Evolutionary conservation across 2,329 filamentous ascomycete genomes (phyloP), one percentile per base, ranked within the genome.

Genomic region (Ambrosiella beaveri): DNA sequence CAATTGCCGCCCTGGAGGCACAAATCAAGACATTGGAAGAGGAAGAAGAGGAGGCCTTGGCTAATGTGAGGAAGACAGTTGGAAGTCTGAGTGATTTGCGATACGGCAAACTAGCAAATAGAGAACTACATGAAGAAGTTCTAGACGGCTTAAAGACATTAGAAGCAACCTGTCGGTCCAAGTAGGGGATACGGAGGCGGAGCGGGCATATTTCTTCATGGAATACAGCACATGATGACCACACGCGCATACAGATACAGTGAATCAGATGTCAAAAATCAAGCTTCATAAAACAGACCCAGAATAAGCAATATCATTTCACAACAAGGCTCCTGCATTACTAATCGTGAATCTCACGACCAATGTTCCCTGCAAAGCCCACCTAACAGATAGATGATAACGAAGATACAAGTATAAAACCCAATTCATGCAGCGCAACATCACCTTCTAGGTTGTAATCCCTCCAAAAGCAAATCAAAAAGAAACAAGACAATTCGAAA

Each of bases 41-140:
- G 39, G 84, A 91, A 63, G 80, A 85, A 57, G 73, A 75, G 0
- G 67, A 68, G 1, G 71, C 88, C 2, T 68, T 85, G 5, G 73
- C 76, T 3, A 77, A 80, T 9, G 76, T 93, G 56, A 76, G 76
- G 62, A 75, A 80, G 58, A 83, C 77, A 0, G 77, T 93, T 13
- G 84, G 84, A 38, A 80, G 79, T 53, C 72, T 95, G 67, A 94
- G 88, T 68, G 87, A 94, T 69, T 74, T 95, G 58, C 81, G 86
- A 51, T 91, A 93, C 65, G 88, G 89, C 41, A 82, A 82, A 58
- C 77, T 93, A 59, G 75, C 79, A 40, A 85, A 86, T 62, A 68
- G 75, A 19, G 75, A 80, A 60, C 70, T 90, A 38, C 75, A 74
- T 35, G 75, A 80, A 52, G 83, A 89, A 63, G 78, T 88, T 37